A percentile compares a stretch with the other conserved stretches of the same genome.
Evolutionary conservation across 345 rosid genomes (phyloP).

Genomic region (Noccaea caerulescens): DNA sequence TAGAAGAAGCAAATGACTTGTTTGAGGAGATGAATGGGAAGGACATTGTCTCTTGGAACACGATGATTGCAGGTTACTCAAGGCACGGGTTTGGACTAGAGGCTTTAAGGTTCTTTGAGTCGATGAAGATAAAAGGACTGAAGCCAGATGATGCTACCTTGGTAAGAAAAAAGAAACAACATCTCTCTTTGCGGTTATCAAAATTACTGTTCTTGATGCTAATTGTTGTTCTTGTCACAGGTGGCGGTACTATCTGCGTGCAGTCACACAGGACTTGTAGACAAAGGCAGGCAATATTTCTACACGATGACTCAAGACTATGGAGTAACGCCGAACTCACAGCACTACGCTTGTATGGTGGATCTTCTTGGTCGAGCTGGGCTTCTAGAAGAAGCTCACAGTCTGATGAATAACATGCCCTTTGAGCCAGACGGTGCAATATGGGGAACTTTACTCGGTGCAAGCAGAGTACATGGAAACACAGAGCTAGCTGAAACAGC

Average conservation of each 20-base stretch:
- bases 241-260: constrained; percentile 74
- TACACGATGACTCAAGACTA: constrained; percentile 58
- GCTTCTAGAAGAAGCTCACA: constrained; percentile 61
- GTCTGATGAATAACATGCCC: constrained; percentile 61
- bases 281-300: constrained; percentile 58
- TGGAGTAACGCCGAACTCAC: constrained; percentile 59
- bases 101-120: constrained; percentile 60
- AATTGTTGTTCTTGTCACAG: constrained; percentile 41
- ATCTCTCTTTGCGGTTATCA: neutral
- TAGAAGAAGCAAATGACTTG: constrained; percentile 61
- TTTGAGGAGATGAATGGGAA: constrained; percentile 62
- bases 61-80: constrained; percentile 69
- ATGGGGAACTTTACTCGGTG: constrained; percentile 84
- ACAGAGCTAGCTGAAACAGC: constrained; percentile 68
- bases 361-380: constrained; percentile 84
- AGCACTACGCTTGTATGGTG: constrained; percentile 72
- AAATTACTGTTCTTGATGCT: neutral
- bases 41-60: constrained; percentile 74
- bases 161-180: constrained; percentile 43
- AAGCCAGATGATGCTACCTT: constrained; percentile 67
- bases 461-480: constrained; percentile 71
- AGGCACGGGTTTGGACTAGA: constrained; percentile 68
- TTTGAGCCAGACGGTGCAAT: constrained; percentile 72
- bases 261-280: constrained; percentile 68
- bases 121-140: constrained; percentile 57